Conservation (phyloP, 306 rosid genomes). For the Chamaecrista fasciculata region DNA sequence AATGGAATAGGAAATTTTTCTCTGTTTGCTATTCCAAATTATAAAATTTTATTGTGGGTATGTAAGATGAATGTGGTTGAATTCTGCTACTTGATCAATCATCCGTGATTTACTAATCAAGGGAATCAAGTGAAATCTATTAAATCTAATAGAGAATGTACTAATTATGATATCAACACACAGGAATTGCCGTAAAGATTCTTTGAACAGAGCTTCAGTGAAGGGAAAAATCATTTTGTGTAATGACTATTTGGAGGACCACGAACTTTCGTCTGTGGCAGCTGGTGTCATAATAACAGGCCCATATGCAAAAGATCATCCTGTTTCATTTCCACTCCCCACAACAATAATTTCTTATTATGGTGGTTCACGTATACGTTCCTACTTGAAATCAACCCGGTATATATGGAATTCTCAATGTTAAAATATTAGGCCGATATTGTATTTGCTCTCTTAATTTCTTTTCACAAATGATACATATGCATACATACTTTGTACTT, state of each 20-base stretch:
- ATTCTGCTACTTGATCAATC: too few relatives aligned
- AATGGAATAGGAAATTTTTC: too few relatives aligned
- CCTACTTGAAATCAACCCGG: conserved; percentile 33
- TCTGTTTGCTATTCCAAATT: too few relatives aligned
- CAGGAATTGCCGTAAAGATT: not conserved
- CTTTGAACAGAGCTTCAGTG: conserved; percentile 32
- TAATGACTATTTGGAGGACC: not conserved
- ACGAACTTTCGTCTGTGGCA: not conserved
- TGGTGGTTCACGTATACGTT: not conserved
- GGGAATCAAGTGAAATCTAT: too few relatives aligned
- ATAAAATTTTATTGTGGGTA: too few relatives aligned
- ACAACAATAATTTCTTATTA: not conserved
- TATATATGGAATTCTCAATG: too few relatives aligned
- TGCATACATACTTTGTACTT: too few relatives aligned
- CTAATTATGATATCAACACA: not conserved
- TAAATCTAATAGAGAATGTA: too few relatives aligned
- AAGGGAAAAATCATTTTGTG: conserved; percentile 54
- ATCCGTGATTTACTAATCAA: too few relatives aligned
- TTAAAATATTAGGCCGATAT: too few relatives aligned
- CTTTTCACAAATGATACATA: not conserved
- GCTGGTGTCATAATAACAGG: conserved; percentile 35
- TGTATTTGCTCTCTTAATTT: too few relatives aligned
- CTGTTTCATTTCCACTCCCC: conserved; percentile 25
- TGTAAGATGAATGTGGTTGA: too few relatives aligned
- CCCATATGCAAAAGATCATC: not conserved